Evolutionary conservation across 2,329 filamentous ascomycete species (phyloP).

Genomic region (Neocatenulostroma microsporum): DNA sequence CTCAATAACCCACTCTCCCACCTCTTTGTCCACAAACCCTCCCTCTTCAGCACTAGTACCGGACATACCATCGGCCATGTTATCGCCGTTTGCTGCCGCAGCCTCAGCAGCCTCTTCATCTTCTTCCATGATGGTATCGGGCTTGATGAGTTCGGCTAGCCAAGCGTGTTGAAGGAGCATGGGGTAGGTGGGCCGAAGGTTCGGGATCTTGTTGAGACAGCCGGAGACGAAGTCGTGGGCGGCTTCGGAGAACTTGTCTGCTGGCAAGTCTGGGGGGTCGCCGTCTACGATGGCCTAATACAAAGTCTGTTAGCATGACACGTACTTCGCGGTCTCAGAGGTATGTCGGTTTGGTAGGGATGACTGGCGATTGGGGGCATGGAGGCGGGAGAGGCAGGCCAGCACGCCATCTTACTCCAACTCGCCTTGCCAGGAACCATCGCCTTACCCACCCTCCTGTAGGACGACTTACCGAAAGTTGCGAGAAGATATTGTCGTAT

Average conservation of each 20-base stretch:
- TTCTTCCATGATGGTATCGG: slow-evolving; percentile 64
- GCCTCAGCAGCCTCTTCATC: slow-evolving; percentile 51
- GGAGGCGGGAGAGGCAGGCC: too few relatives aligned
- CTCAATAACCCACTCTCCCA: slow-evolving; percentile 73
- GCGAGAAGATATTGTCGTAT: slow-evolving; percentile 96
- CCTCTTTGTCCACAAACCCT: slow-evolving; percentile 59
- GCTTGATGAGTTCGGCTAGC: slow-evolving; percentile 68
- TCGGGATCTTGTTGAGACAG: slow-evolving; percentile 88
- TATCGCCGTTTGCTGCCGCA: slow-evolving; percentile 4
- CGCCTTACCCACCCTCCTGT: too few relatives aligned
- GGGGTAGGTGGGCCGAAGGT: slow-evolving; percentile 85
- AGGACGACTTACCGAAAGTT: slow-evolving; percentile 70
- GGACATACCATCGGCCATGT: background rate
- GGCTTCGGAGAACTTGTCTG: slow-evolving; percentile 65
- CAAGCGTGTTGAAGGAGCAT: slow-evolving; percentile 85
- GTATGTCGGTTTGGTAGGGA: too few relatives aligned
- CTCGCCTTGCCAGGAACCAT: too few relatives aligned
- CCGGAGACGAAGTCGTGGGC: slow-evolving; percentile 81
- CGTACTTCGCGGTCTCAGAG: too few relatives aligned
- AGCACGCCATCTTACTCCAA: too few relatives aligned
- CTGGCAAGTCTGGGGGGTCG: slow-evolving; percentile 81
- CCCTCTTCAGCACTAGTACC: slow-evolving; percentile 19
- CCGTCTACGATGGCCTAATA: slow-evolving; percentile 90
- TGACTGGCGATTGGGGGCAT: background rate
- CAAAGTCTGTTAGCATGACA: slow-evolving; percentile 17